Evolutionary conservation across 306 rosid genomes (phyloP), one percentile per base, ranked within the genome.

Genomic region (Mimosa pudica): DNA sequence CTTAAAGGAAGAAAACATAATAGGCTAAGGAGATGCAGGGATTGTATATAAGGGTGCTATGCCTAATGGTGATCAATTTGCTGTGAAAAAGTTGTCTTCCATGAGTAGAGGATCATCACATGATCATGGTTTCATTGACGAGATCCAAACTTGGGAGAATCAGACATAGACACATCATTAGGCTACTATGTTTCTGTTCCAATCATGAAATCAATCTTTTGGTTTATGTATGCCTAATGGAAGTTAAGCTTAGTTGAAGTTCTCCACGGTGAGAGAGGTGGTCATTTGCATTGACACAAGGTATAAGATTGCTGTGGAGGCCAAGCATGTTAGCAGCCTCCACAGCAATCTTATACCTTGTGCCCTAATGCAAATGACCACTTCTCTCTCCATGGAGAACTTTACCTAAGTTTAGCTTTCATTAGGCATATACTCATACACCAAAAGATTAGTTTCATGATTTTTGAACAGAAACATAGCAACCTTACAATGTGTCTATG

Each of bases 51-150:
- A 24, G 30, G 30, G 30, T 24, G 30, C 30, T 24, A 24, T 24
- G 30, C 88, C 95, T 0, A 90, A 89, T 60, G 92, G 91, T 1
- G 82, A 79, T 17, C 83, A 85, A 32, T 95, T 91, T 61, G 98
- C 98, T 8, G 51, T 86, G 70, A 73, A 89, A 79, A 80, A 97
- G 87, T 52, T 91, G 74, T 89, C 97, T 0, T 93, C 88, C n/a
- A 94, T 92, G 97, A 91, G 94, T 79, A 77, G 98, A 18, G 97
- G 98, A 2, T 94, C 98, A 7, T 91, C 98, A 30, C 95, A 94
- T 74, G 98, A 94, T 70, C 98, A 94, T 78, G 98, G 98, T 0
- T 93, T 93, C 35, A 86, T 88, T 7, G 98, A 96, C 0, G 98
- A 93, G 84, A 93, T 93, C 47, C 97, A 88, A 57, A 93, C 98